A percentile compares a stretch with the other conserved stretches of the same genome.
These are phyloP conservation scores for Rubroshorea leprosula DNA, from an alignment of 345 rosid species.

Conservation along the genomic window DNA sequence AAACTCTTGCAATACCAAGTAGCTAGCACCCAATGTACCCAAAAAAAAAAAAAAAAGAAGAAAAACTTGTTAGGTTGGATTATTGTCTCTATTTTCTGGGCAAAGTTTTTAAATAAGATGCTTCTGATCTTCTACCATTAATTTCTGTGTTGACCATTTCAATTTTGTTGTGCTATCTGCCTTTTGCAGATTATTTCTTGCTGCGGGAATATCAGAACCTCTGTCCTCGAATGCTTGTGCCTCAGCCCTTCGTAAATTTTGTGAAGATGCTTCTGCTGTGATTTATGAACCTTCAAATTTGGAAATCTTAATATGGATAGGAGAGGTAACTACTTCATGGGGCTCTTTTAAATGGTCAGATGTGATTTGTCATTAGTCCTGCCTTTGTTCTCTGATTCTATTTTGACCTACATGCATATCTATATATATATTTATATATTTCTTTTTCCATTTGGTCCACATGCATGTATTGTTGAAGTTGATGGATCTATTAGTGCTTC, in stretches of 20 bases:
- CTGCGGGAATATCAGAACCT: conserved; percentile 79
- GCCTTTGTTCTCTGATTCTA: background rate
- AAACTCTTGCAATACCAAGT: no score
- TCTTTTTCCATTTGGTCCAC: no score
- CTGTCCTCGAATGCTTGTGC: conserved; percentile 80
- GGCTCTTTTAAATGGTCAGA: conserved; percentile 1
- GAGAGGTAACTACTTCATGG: conserved; percentile 53
- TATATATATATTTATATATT: no score
- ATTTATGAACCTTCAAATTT: conserved; percentile 76
- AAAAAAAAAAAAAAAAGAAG: no score
- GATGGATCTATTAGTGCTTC: background rate
- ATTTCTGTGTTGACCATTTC: conserved; percentile 10
- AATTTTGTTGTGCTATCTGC: conserved; percentile 35
- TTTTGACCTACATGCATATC: no score
- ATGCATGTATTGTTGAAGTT: background rate
- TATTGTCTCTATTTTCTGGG: no score
- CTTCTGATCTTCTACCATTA: background rate
- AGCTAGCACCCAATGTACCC: no score
- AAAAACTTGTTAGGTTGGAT: no score
- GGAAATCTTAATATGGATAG: conserved; percentile 86
- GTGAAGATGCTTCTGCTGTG: conserved; percentile 72
- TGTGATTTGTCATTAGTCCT: no score
- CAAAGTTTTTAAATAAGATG: background rate
- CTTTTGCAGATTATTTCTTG: conserved; percentile 89
- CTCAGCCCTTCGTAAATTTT: conserved; percentile 76